Conservation (phyloP, 441 rosid genomes). For the Gossypium schwendimanii region DNA sequence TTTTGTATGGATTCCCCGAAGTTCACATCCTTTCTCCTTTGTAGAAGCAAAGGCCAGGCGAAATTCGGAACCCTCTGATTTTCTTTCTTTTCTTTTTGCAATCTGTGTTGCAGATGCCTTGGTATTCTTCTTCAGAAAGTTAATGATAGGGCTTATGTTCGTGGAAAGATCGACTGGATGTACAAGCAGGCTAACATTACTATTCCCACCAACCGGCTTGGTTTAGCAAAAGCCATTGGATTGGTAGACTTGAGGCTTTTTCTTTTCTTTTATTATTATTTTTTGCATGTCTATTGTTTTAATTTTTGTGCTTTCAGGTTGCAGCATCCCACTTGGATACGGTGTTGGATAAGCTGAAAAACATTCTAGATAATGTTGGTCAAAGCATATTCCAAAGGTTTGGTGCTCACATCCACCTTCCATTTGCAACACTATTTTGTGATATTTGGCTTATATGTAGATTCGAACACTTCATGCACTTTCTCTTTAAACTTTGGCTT, state of each 20-base stretch:
- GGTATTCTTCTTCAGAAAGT: slow-evolving; percentile 96
- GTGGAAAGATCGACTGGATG: slow-evolving; percentile 87
- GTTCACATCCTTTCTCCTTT: not conserved
- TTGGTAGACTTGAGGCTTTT: slow-evolving; percentile 48
- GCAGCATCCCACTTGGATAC: slow-evolving; percentile 98
- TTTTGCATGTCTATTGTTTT: slow-evolving; percentile 15
- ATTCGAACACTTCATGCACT: slow-evolving; percentile 11
- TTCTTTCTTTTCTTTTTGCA: not conserved
- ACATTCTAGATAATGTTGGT: slow-evolving; percentile 77
- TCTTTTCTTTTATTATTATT: slow-evolving; percentile 3
- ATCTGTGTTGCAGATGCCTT: slow-evolving; percentile 54
- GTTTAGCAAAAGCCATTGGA: slow-evolving; percentile 98
- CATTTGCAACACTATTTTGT: not conserved
- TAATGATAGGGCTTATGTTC: slow-evolving; percentile 78
- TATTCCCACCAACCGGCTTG: slow-evolving; percentile 89
- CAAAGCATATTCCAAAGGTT: slow-evolving; percentile 85
- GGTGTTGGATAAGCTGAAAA: slow-evolving; percentile 88
- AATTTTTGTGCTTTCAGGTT: slow-evolving; percentile 50
- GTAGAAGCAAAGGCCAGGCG: not conserved
- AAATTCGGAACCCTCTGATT: slow-evolving; percentile 5
- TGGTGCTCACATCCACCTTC: slow-evolving; percentile 7
- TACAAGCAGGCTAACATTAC: slow-evolving; percentile 81
- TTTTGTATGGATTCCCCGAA: not conserved
- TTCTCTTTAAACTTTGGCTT: not conserved
- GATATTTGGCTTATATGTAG: not conserved